Conservation (phyloP, 202 grass and related monocot genomes). For the Setaria viridis region DNA sequence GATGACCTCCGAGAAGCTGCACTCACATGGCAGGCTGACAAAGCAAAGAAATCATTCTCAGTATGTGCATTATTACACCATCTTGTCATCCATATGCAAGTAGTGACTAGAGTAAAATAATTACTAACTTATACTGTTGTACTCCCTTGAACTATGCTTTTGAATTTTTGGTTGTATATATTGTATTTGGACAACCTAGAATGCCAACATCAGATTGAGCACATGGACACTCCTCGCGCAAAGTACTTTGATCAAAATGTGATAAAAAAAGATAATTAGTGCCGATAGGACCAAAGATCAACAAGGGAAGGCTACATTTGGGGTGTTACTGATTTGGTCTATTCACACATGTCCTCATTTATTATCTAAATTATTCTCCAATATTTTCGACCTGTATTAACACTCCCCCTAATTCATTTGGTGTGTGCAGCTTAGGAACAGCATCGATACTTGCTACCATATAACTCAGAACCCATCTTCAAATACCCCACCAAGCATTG, state of each 20-base stretch:
- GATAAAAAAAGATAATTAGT: background rate
- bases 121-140: background rate
- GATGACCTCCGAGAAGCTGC: background rate
- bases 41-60: background rate
- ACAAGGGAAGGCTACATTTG: background rate
- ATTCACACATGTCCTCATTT: background rate
- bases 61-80: background rate
- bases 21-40: background rate
- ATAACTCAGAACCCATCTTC: background rate
- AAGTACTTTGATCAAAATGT: background rate
- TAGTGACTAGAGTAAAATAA: background rate
- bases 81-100: background rate
- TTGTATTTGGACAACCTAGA: background rate
- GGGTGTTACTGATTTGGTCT: background rate
- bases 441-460: background rate
- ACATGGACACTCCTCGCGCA: background rate
- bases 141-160: no score
- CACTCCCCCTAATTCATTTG: background rate
- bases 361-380: no score
- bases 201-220: background rate
- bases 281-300: background rate
- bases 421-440: background rate
- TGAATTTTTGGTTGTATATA: background rate
- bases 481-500: background rate
- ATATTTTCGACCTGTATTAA: no score